Conservation (phyloP, 1,284 basidiomycete species). For the Boletellus deceptivus region DNA sequence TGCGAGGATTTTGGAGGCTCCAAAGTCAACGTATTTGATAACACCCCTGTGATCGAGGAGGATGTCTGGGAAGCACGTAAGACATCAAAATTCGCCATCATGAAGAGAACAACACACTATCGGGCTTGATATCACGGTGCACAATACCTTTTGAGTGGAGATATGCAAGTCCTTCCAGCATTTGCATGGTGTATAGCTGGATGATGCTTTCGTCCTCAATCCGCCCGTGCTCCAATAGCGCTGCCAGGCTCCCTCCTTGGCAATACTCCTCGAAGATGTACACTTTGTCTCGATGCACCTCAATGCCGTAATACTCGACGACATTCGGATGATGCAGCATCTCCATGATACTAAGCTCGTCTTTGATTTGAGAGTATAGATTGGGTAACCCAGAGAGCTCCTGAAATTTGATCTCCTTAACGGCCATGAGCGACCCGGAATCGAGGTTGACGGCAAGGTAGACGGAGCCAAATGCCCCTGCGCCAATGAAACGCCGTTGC, state of each 20-base stretch:
- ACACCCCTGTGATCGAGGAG: slow-evolving; percentile 91
- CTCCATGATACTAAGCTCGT: slow-evolving; percentile 98
- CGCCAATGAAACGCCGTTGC: slow-evolving; percentile 96
- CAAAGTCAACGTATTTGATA: slow-evolving; percentile 98
- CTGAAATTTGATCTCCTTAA: slow-evolving; percentile 99
- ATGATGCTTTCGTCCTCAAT: slow-evolving; percentile 98
- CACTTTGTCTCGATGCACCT: slow-evolving; percentile 98
- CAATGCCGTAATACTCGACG: slow-evolving; percentile 99
- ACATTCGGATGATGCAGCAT: slow-evolving; percentile 98
- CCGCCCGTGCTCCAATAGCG: slow-evolving; percentile 88
- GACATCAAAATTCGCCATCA: slow-evolving; percentile 7
- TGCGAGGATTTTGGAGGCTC: slow-evolving; percentile 95
- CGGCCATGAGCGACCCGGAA: slow-evolving; percentile 96
- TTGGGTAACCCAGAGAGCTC: slow-evolving; percentile 83
- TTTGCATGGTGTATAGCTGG: slow-evolving; percentile 95
- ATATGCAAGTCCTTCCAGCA: slow-evolving; percentile 93
- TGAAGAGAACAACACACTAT: slow-evolving; percentile 67
- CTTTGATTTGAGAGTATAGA: slow-evolving; percentile 91
- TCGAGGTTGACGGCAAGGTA: slow-evolving; percentile 98
- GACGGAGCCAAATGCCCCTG: slow-evolving; percentile 97
- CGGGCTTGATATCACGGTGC: slow-evolving; percentile 98
- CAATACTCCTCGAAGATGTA: slow-evolving; percentile 99
- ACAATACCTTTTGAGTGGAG: slow-evolving; percentile 92
- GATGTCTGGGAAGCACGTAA: slow-evolving; percentile 64
- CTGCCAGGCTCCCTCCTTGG: slow-evolving; percentile 91